Base-by-base conservation (phyloP, 2,329 filamentous ascomycete species). In the Pestalotiopsis sp. region DNA sequence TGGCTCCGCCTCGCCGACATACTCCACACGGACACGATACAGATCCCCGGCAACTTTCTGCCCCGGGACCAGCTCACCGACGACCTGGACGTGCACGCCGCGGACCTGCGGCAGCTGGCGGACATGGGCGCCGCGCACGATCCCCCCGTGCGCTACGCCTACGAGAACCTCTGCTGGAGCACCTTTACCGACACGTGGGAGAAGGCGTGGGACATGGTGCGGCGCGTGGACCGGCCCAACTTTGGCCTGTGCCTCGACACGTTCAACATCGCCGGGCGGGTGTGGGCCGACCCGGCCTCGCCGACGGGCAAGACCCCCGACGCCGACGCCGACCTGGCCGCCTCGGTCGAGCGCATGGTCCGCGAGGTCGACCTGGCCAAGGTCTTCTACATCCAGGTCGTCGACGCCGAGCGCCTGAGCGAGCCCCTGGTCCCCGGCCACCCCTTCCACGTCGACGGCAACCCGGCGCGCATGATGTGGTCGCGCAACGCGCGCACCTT, bases 231-330 rank as follows among this genome's bases (percentile, higher is more conserved):
- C 77, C 80, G 91, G 7, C 79, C 85, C 12, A 95, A 95, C 78
- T 93, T 95, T 75, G 92, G 92, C 7, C 82, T 94, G 56, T 94
- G 92, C 76, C 83, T 95, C 27, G 92, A 95, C 79, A 93, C 90
- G 0, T 95, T 93, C 81, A 93, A 95, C 78, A 91, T 95, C 69
- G 88, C 91, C 0, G 92, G 88, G 0, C 82, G 89, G 6, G 87
- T 93, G 69, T 95, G 88, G 72, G 92, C 90, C 0, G 92, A 95
- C 74, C 92, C 92, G 0, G 79, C 87, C 0, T 78, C 84, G 0
- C 72, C 80, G 0, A 81, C 82, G 0, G 88, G 91, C 2, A 84
- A 84, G 72, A 87, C 82, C 0, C 71, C 79, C 0, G 82, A 88
- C 69, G 91, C 88, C 6, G 87, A 91, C 3, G 79, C 81, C 4